Percentiles rank a stretch among this genome's conserved stretches.
Conservation (phyloP, 2,329 filamentous ascomycete species). For the Claviceps sp. region DNA sequence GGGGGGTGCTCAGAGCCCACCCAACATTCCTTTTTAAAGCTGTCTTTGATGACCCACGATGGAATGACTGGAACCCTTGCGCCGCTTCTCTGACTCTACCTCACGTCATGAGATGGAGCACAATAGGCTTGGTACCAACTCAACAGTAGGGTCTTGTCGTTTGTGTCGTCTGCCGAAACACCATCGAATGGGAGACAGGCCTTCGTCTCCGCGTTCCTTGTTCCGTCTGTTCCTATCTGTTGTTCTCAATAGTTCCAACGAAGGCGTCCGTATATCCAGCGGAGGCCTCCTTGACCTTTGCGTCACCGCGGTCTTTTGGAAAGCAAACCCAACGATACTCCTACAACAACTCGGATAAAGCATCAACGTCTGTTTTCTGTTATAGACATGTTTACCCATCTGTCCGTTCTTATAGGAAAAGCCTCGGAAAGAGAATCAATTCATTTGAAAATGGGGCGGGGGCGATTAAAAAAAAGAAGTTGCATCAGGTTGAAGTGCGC, state of each 20-base stretch:
- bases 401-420: not conserved
- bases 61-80: constrained; percentile 9
- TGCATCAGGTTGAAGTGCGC: not conserved
- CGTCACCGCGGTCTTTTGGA: not conserved
- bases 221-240: not conserved
- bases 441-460: not conserved
- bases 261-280: not conserved
- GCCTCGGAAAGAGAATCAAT: not conserved
- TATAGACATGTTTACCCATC: not conserved
- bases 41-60: not conserved
- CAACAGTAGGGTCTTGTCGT: not conserved
- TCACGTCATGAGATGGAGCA: constrained; percentile 12
- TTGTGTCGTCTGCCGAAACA: not conserved
- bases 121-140: not conserved
- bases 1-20: constrained; percentile 29
- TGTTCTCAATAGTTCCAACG: not conserved
- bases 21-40: constrained; percentile 52
- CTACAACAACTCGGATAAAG: not conserved
- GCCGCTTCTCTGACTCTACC: constrained; percentile 8
- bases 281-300: not conserved
- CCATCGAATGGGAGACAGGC: not conserved
- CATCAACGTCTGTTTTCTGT: not conserved
- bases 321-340: not conserved
- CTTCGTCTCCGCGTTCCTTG: not conserved
- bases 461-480: not conserved